Evolutionary conservation across 495 filamentous ascomycete genomes (phyloP).

Genomic region (Podospora pseudocomata): DNA sequence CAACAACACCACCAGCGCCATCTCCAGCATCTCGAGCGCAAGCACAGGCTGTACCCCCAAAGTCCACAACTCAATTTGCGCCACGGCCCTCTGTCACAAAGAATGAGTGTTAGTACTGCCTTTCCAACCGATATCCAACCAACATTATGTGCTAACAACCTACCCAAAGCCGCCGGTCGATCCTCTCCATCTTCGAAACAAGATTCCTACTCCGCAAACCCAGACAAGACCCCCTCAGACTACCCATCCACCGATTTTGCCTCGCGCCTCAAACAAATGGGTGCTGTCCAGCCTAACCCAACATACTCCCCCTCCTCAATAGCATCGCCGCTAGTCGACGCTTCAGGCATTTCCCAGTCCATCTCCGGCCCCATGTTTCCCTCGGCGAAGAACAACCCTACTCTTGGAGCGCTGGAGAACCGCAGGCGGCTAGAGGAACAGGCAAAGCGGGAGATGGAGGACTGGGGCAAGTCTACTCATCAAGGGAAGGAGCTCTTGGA

Average conservation of each 20-base stretch:
- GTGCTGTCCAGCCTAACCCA: conserved; percentile 46
- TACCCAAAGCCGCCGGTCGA: background rate
- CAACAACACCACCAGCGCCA: conserved; percentile 13
- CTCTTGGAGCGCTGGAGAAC: conserved; percentile 41
- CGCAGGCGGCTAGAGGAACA: conserved; percentile 36
- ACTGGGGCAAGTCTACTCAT: conserved; percentile 23
- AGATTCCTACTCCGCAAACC: conserved; percentile 26
- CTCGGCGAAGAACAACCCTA: conserved; percentile 33
- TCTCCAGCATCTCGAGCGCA: conserved; percentile 17
- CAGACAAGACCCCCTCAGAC: conserved; percentile 22
- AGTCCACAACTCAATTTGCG: conserved; percentile 14
- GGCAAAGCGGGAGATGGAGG: conserved; percentile 38
- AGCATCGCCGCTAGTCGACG: conserved; percentile 24
- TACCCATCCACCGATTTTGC: conserved; percentile 35
- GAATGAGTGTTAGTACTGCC: conserved; percentile 34
- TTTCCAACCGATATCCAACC: conserved; percentile 1
- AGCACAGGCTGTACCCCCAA: conserved; percentile 20
- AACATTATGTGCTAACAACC: conserved; percentile 26
- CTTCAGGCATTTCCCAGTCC: conserved; percentile 11
- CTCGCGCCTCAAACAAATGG: conserved; percentile 43
- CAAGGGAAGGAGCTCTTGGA: conserved; percentile 41
- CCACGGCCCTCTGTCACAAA: conserved; percentile 34
- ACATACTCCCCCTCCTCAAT: conserved; percentile 46
- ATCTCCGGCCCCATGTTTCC: conserved; percentile 28
- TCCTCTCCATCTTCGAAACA: background rate